Base-by-base conservation (phyloP, 2,329 filamentous ascomycete genomes). In the Xylariales sp. region DNA sequence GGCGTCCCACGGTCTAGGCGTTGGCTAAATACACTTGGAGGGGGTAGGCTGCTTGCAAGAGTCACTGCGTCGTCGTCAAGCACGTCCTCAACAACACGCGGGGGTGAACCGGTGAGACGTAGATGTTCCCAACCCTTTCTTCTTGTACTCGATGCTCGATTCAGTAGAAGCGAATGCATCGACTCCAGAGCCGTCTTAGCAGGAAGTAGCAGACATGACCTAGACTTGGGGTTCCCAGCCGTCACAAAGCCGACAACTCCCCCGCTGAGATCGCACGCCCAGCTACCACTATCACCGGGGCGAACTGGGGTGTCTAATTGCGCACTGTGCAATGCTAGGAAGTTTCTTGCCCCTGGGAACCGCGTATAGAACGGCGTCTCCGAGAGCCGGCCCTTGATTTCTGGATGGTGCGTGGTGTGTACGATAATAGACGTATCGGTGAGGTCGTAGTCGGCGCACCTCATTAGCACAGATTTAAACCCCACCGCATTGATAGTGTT, bases 261-360 rank as follows among this genome's bases (percentile, higher is more conserved):
- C 12, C 58, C 53, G 6, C 34, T 23, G 10, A 28, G 45, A 43
- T 62, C 34, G 18, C 56, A 70, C 23, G 62, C 68, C 65, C 68
- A 70, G 18, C 68, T 68, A 12, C 68, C 65, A 9, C 65, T 65
- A n/a, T 70, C 68, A 8, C 68, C 65, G 7, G 43, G 60, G 12
- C 50, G 55, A 5, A 65, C 18, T 2, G 68, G 55, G 9, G 49
- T 57, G 32, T 30, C 30, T 36, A 70, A 9, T 23, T 49, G 48
- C 43, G 46, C 65, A 41, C 57, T 57, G 50, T 65, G 53, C 18
- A 70, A 58, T 32, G 62, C 59, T 23, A 68, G 9, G 16, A 70
- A 70, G 8, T 34, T 58, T 32, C 32, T 57, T 48, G 53, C 58
- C 5, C 67, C 67, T 5, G 67, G 67, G 1, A 70, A 41, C 28